These are phyloP conservation scores for Periconia digitata DNA, from an alignment of 2,329 filamentous ascomycete genomes.

Conservation along the genomic window DNA sequence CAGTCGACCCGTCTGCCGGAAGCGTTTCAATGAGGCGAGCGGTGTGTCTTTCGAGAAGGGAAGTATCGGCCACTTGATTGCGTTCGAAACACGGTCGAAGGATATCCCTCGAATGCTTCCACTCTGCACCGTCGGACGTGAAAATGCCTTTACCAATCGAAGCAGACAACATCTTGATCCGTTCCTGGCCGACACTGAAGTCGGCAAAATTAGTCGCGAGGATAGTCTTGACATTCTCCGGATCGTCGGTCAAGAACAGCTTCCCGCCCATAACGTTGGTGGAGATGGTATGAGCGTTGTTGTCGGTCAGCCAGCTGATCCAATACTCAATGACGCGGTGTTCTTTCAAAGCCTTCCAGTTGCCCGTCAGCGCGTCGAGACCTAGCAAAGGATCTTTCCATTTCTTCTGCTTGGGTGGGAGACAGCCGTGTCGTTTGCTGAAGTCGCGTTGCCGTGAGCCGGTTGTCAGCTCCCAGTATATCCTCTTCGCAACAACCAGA, in stretches of 20 bases:
- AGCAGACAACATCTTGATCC: constrained; percentile 12
- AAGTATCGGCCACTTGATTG: constrained; percentile 23
- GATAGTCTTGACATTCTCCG: constrained; percentile 28
- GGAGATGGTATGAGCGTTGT: constrained; percentile 13
- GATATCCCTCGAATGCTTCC: constrained; percentile 31
- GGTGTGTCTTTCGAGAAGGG: constrained; percentile 24
- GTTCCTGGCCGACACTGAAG: constrained; percentile 20
- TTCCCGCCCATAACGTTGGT: constrained; percentile 9
- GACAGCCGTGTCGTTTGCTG: constrained; percentile 48
- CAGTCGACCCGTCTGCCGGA: constrained; percentile 20
- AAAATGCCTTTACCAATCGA: constrained; percentile 30
- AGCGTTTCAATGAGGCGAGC: constrained; percentile 18
- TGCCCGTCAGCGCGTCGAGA: constrained; percentile 47
- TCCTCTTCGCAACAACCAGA: neutral
- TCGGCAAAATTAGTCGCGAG: constrained; percentile 20
- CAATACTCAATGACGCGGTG: constrained; percentile 13
- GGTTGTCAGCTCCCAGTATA: constrained; percentile 31
- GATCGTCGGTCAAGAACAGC: constrained; percentile 21
- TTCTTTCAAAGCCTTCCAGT: constrained; percentile 39
- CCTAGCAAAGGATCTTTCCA: constrained; percentile 45
- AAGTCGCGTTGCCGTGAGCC: constrained; percentile 34
- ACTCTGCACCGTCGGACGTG: constrained; percentile 25
- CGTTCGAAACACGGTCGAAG: constrained; percentile 31
- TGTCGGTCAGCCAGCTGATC: constrained; percentile 1
- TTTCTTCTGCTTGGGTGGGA: constrained; percentile 50